Percentiles rank a stretch among this genome's conserved stretches.
phyloP scores from a whole-genome alignment of 2,329 filamentous ascomycete genomes.

The Aureobasidium sp. region DNA sequence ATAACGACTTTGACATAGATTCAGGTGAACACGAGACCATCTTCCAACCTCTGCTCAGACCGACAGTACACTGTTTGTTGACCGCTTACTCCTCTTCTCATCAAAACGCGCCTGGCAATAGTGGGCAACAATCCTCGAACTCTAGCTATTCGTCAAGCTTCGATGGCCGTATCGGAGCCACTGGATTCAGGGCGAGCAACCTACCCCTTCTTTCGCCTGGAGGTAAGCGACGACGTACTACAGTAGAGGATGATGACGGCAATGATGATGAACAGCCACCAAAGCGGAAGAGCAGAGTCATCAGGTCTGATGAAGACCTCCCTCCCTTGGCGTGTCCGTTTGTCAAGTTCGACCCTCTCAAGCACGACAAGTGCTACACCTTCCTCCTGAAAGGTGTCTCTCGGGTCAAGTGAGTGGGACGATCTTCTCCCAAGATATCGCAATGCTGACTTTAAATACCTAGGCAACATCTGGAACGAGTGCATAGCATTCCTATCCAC shows the following conservation, averaged over 20 bases:
- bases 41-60: background rate
- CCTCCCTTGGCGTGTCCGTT: conserved; percentile 6
- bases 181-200: background rate
- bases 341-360: conserved; percentile 3
- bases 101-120: background rate
- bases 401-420: background rate
- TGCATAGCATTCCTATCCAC: conserved; percentile 5
- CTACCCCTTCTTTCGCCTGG: background rate
- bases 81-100: background rate
- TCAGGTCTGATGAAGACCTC: background rate
- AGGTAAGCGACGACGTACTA: background rate
- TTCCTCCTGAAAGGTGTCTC: conserved; percentile 5
- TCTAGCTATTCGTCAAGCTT: background rate
- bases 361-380: conserved; percentile 10
- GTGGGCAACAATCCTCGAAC: background rate
- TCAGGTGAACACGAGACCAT: background rate
- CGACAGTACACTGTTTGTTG: background rate
- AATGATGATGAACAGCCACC: background rate
- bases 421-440: background rate
- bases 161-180: background rate
- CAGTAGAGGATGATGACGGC: background rate
- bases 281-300: background rate
- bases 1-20: background rate
- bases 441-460: background rate
- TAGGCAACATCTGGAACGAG: conserved; percentile 7